A percentile compares a stretch with the other conserved stretches of the same genome.
phyloP scores from a whole-genome alignment of 202 grass and related monocot genomes.

The Bolboschoenoplectus hybrid region DNA sequence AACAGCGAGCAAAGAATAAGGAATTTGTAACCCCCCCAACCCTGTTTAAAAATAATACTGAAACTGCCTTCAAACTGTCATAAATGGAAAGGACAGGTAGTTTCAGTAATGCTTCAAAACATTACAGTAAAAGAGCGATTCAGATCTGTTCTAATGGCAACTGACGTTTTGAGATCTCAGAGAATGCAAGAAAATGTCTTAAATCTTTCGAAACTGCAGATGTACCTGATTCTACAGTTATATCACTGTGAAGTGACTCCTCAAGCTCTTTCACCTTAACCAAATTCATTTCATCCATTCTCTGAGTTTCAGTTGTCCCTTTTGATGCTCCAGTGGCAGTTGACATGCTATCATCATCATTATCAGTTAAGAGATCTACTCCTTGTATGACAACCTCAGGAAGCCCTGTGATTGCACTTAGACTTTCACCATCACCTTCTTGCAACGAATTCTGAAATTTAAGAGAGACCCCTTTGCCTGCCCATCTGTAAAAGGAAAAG shows the following conservation, averaged over 20 bases:
- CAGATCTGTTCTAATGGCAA: neutral
- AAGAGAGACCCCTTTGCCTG: conserved; percentile 71
- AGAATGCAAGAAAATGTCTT: neutral
- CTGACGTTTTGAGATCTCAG: neutral
- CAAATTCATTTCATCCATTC: conserved; percentile 45
- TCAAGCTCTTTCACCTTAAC: conserved; percentile 45
- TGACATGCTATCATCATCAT: conserved; percentile 67
- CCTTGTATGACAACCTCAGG: conserved; percentile 82
- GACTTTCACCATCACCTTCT: conserved; percentile 49
- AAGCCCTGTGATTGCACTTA: conserved; percentile 49
- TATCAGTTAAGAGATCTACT: conserved; percentile 64
- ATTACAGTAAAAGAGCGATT: conserved; percentile 6
- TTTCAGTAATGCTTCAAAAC: neutral
- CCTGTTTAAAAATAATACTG: neutral
- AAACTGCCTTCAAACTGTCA: neutral
- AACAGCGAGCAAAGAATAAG: neutral
- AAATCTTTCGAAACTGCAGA: neutral
- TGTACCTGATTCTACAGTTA: conserved; percentile 50
- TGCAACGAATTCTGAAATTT: conserved; percentile 53
- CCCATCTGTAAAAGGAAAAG: conserved; percentile 94
- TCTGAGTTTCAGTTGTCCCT: conserved; percentile 53
- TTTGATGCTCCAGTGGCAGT: conserved; percentile 53
- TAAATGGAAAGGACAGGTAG: neutral
- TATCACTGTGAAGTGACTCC: conserved; percentile 38
- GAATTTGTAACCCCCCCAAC: neutral